Conservation (phyloP, 1,139 yeast species). For the Arxiozyma heterogenica region DNA sequence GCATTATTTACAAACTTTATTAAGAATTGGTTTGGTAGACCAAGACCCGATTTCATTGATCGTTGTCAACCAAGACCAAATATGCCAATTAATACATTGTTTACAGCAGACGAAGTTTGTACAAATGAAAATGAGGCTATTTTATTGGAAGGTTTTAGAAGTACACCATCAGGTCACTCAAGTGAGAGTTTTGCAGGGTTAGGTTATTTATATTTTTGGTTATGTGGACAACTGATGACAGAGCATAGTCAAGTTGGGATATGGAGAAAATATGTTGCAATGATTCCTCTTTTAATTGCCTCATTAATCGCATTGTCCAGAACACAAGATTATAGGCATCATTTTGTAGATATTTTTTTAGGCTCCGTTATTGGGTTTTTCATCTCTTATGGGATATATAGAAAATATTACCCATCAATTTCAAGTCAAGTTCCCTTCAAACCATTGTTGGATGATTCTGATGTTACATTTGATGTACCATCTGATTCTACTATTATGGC, state of each 20-base stretch:
- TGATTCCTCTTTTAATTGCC: conserved; percentile 48
- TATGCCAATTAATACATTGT: conserved; percentile 41
- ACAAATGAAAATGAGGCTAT: conserved; percentile 39
- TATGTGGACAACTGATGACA: conserved; percentile 49
- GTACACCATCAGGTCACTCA: conserved; percentile 75
- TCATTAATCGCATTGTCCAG: conserved; percentile 57
- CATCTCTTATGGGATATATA: conserved; percentile 38
- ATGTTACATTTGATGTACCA: conserved; percentile 20
- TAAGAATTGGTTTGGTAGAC: conserved; percentile 67
- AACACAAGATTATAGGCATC: conserved; percentile 74
- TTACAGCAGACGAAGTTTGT: conserved; percentile 52
- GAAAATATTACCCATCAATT: conserved; percentile 40
- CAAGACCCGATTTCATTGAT: conserved; percentile 68
- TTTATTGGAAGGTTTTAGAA: conserved; percentile 63
- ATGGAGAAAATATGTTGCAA: conserved; percentile 43
- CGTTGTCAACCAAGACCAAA: conserved; percentile 52
- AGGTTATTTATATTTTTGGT: conserved; percentile 54
- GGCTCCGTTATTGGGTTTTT: conserved; percentile 50
- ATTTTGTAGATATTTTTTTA: conserved; percentile 55
- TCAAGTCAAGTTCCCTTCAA: conserved; percentile 30
- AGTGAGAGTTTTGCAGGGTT: conserved; percentile 59
- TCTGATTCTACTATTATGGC: conserved; percentile 4
- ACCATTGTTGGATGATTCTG: conserved; percentile 34
- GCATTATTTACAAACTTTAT: conserved; percentile 54
- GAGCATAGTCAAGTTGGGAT: conserved; percentile 40